Conservation (phyloP, 345 rosid species). For the Leavenworthia alabamica region DNA sequence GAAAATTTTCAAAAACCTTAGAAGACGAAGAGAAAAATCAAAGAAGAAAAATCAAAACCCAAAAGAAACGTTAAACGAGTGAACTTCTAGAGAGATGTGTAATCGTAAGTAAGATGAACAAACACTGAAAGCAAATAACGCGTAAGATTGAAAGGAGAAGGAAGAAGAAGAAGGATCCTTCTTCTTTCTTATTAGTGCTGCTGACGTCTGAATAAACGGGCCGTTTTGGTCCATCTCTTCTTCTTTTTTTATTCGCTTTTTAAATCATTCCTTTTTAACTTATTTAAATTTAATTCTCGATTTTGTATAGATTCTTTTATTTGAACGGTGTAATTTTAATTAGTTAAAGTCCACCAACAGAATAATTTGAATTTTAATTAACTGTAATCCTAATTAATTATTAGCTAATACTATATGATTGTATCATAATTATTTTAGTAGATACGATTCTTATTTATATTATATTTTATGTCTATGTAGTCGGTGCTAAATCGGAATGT, state of each 20-base stretch:
- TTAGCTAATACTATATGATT: background rate
- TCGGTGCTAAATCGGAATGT: background rate
- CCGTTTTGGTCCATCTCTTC: conserved; percentile 26
- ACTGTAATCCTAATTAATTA: background rate
- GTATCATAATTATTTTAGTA: conserved; percentile 7
- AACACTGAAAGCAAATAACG: conserved; percentile 9
- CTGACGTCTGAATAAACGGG: conserved; percentile 33
- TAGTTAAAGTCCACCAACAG: conserved; percentile 1
- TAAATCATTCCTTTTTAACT: background rate
- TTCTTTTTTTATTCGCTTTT: conserved; percentile 14
- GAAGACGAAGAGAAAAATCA: conserved; percentile 2
- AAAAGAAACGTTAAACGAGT: conserved; percentile 1
- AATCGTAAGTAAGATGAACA: background rate
- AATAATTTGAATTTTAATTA: background rate
- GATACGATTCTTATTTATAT: background rate
- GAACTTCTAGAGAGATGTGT: background rate
- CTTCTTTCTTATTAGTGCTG: conserved; percentile 25
- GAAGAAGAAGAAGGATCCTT: conserved; percentile 5
- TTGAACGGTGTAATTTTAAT: background rate
- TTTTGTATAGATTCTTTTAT: conserved; percentile 17
- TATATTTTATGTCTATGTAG: background rate
- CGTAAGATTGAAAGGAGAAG: conserved; percentile 6
- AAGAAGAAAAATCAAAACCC: conserved; percentile 21
- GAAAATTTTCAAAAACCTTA: background rate
- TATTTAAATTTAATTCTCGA: background rate